Percentiles rank a stretch among this genome's conserved stretches.
phyloP scores from a whole-genome alignment of 306 rosid species.

The Quercus suber region DNA sequence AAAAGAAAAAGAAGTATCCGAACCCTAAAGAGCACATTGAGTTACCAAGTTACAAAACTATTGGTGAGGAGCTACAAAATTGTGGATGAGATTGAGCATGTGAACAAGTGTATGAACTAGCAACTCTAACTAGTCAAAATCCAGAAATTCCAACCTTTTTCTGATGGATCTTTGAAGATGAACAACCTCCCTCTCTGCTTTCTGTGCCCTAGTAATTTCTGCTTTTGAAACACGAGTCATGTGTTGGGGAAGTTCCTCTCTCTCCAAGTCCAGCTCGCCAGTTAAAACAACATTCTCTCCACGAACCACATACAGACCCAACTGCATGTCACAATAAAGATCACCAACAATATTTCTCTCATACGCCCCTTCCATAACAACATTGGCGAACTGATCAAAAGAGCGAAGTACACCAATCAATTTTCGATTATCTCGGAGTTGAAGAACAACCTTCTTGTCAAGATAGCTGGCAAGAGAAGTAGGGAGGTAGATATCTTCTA shows the following conservation, averaged over 20 bases:
- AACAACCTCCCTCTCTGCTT: too few species aligned
- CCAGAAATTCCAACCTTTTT: too few species aligned
- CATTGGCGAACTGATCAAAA: conserved; percentile 94
- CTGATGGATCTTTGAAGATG: too few species aligned
- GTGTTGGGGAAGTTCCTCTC: conserved; percentile 86
- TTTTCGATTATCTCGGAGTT: conserved; percentile 85
- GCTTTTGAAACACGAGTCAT: conserved; percentile 70
- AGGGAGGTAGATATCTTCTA: conserved; percentile 82
- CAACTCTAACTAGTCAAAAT: too few species aligned
- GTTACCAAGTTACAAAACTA: too few species aligned
- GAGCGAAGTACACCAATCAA: conserved; percentile 86
- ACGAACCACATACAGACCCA: conserved; percentile 85
- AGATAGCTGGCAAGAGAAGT: conserved; percentile 96
- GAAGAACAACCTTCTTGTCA: conserved; percentile 88
- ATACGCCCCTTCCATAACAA: conserved; percentile 85
- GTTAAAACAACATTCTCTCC: conserved; percentile 93
- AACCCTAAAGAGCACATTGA: too few species aligned
- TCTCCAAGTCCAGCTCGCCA: conserved; percentile 90
- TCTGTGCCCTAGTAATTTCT: conserved; percentile 63
- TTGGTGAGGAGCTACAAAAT: too few species aligned
- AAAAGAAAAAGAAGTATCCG: too few species aligned
- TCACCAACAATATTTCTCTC: conserved; percentile 89
- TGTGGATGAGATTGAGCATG: too few species aligned
- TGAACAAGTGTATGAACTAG: too few species aligned
- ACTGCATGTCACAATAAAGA: conserved; percentile 75